Conservation (phyloP, 108 stramenopile genomes). For the Fistulifera solaris region DNA sequence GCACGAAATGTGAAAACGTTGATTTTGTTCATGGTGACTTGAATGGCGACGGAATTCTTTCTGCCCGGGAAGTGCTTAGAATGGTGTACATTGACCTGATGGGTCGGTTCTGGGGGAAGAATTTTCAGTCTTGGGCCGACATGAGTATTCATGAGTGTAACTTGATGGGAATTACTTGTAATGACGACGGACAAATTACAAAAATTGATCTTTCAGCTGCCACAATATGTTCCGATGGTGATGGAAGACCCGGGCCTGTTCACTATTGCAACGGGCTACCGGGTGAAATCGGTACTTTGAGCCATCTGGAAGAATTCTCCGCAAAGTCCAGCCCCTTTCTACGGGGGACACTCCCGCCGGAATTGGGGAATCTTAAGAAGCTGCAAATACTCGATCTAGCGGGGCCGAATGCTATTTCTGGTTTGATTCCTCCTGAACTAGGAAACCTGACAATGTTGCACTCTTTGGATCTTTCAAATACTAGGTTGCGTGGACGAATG, state of each 20-base stretch:
- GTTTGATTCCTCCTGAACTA: slow-evolving; percentile 43
- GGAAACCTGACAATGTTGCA: slow-evolving; percentile 25
- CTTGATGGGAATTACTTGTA: slow-evolving; percentile 39
- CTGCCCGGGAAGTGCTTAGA: slow-evolving; percentile 40
- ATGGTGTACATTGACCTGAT: slow-evolving; percentile 33
- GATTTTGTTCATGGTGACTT: slow-evolving; percentile 39
- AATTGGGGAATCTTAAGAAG: slow-evolving; percentile 43
- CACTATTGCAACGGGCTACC: slow-evolving; percentile 34
- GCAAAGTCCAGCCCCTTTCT: slow-evolving; percentile 24
- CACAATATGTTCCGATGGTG: slow-evolving; percentile 23
- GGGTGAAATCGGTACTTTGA: slow-evolving; percentile 22
- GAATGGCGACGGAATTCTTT: slow-evolving; percentile 45
- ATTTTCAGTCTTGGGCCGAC: slow-evolving; percentile 40
- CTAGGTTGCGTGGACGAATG: slow-evolving; percentile 20
- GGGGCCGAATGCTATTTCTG: slow-evolving; percentile 7
- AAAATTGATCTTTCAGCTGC: slow-evolving; percentile 40
- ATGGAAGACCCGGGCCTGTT: slow-evolving; percentile 11
- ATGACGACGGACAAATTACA: slow-evolving; percentile 18
- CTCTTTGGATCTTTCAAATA: slow-evolving; percentile 14
- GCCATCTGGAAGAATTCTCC: slow-evolving; percentile 20
- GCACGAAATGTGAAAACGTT: slow-evolving; percentile 22
- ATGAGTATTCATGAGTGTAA: slow-evolving; percentile 25
- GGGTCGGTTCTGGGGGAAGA: slow-evolving; percentile 40
- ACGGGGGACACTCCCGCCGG: slow-evolving; percentile 34
- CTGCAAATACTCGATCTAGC: slow-evolving; percentile 37